phyloP scores from a whole-genome alignment of 1,139 yeast species.

The Hemisphaericaspora xylanilytica region DNA sequence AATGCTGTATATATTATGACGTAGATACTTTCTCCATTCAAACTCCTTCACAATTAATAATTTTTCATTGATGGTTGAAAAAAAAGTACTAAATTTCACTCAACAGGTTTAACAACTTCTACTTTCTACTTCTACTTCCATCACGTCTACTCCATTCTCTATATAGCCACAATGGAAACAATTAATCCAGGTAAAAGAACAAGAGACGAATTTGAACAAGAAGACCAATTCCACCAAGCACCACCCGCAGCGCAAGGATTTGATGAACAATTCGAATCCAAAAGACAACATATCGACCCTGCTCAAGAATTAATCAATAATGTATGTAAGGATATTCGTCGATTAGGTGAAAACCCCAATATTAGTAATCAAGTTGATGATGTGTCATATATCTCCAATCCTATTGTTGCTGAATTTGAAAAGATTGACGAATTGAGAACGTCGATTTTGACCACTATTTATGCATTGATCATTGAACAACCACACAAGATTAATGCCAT shows the following conservation, averaged over 20 bases:
- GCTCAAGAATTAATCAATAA: constrained; percentile 40
- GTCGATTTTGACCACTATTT: constrained; percentile 60
- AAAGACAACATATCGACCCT: constrained; percentile 44
- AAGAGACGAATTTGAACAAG: constrained; percentile 40
- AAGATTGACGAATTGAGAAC: constrained; percentile 60
- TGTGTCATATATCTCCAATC: constrained; percentile 63
- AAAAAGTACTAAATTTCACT: too few relatives aligned
- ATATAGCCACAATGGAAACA: constrained; percentile 15
- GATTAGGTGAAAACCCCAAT: constrained; percentile 63
- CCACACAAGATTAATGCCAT: constrained; percentile 82
- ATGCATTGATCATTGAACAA: constrained; percentile 76
- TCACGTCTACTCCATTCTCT: background rate
- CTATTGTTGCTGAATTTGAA: constrained; percentile 67
- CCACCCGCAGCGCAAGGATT: constrained; percentile 8
- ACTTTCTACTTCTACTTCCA: too few relatives aligned
- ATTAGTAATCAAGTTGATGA: constrained; percentile 56
- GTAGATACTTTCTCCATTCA: too few relatives aligned
- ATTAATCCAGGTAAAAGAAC: constrained; percentile 31
- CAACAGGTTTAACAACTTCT: too few relatives aligned
- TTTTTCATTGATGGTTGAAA: too few relatives aligned
- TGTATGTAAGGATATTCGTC: constrained; percentile 55
- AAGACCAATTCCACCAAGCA: constrained; percentile 15
- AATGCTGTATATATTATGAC: too few relatives aligned
- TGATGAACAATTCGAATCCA: constrained; percentile 18
- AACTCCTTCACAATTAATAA: too few relatives aligned